These are phyloP conservation scores for Cercospora sojina DNA, from an alignment of 2,329 filamentous ascomycete genomes.

Conservation along the genomic window DNA sequence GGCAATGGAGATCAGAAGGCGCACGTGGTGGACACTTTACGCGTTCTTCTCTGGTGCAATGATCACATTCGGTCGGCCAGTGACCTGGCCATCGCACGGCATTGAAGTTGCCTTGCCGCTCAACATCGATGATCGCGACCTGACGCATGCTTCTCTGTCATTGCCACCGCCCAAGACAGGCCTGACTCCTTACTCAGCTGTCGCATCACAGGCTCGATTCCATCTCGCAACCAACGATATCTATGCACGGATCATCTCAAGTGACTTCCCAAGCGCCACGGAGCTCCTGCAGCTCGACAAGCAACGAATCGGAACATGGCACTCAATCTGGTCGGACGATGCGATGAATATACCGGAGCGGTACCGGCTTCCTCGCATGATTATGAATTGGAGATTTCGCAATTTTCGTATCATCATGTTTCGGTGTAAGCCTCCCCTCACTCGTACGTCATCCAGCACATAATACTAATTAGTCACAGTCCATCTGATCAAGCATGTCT, in stretches of 20 bases:
- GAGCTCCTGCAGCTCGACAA: conserved; percentile 47
- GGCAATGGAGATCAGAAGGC: conserved; percentile 38
- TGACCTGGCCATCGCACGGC: conserved; percentile 47
- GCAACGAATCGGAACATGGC: conserved; percentile 43
- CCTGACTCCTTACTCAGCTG: conserved; percentile 47
- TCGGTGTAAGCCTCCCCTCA: conserved; percentile 29
- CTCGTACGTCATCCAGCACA: neutral
- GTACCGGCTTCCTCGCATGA: conserved; percentile 44
- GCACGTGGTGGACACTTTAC: conserved; percentile 43
- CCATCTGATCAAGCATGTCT: conserved; percentile 45
- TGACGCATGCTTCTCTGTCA: conserved; percentile 36
- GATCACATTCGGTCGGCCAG: conserved; percentile 52
- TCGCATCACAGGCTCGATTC: conserved; percentile 48
- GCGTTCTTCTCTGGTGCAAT: conserved; percentile 53
- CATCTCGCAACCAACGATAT: conserved; percentile 48
- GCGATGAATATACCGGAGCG: conserved; percentile 37
- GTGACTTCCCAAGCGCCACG: conserved; percentile 44
- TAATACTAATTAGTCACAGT: conserved; percentile 19
- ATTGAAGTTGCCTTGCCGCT: conserved; percentile 47
- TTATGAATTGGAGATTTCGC: conserved; percentile 47
- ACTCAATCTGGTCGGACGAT: conserved; percentile 40
- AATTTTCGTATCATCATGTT: conserved; percentile 53
- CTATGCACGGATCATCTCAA: conserved; percentile 49
- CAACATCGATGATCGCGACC: conserved; percentile 49
- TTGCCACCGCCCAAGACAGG: conserved; percentile 22